Evolutionary conservation across 2,329 filamentous ascomycete species (phyloP).

Genomic region (Aureobasidium musti): DNA sequence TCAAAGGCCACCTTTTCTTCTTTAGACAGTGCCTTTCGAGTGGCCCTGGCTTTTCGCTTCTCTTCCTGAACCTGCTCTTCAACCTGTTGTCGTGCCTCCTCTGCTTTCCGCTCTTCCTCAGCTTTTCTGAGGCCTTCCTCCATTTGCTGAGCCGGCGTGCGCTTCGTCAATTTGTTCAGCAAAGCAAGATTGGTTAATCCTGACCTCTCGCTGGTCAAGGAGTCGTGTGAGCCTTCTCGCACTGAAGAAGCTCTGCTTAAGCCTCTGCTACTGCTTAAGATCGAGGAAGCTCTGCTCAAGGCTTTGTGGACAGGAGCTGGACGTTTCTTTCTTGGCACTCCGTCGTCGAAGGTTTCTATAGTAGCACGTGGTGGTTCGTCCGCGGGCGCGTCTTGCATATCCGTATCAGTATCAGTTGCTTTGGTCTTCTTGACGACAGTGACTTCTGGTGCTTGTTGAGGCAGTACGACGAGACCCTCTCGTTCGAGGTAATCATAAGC

Average conservation of each 20-base stretch:
- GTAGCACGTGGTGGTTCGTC: background rate
- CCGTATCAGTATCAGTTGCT: background rate
- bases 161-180: background rate
- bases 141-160: background rate
- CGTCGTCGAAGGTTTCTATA: background rate
- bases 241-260: background rate
- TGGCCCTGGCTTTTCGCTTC: background rate
- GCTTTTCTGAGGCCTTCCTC: background rate
- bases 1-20: background rate
- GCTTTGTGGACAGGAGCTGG: background rate
- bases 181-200: background rate
- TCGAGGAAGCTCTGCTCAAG: background rate
- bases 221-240: background rate
- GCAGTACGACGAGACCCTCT: constrained; percentile 1
- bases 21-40: background rate
- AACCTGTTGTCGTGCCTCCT: background rate
- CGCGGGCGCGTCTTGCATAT: background rate
- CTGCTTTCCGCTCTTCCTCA: background rate
- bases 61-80: background rate
- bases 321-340: background rate
- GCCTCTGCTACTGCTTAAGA: background rate
- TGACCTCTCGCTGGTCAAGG: background rate
- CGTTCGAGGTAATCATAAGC: constrained; percentile 15
- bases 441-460: background rate
- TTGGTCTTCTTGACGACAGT: constrained; percentile 3